These are phyloP conservation scores for Fusarium concolor DNA, from an alignment of 2,329 filamentous ascomycete genomes.

Conservation along the genomic window DNA sequence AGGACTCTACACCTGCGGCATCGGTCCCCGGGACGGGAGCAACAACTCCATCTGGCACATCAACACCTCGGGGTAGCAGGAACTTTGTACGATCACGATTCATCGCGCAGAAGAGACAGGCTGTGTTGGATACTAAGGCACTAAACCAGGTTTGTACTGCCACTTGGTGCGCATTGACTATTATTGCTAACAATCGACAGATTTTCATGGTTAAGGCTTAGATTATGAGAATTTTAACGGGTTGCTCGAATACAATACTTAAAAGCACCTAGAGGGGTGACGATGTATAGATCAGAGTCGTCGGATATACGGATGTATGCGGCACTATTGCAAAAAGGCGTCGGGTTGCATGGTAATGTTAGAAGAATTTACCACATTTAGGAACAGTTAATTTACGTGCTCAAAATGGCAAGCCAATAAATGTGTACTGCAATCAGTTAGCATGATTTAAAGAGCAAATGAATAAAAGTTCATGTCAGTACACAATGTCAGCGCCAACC, in stretches of 20 bases:
- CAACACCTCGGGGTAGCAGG: constrained; percentile 65
- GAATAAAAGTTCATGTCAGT: not conserved
- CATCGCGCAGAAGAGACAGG: constrained; percentile 89
- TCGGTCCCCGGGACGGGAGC: constrained; percentile 53
- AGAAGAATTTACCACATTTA: constrained; percentile 4
- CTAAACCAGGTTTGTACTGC: constrained; percentile 78
- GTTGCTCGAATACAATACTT: constrained; percentile 1
- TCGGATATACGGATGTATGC: not conserved
- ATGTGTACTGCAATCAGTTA: not conserved
- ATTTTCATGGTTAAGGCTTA: constrained; percentile 76
- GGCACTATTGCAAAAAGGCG: constrained; percentile 11
- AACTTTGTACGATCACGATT: constrained; percentile 83
- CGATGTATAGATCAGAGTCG: constrained; percentile 1
- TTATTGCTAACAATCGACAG: constrained; percentile 51
- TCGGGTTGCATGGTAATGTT: constrained; percentile 8
- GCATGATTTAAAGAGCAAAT: not conserved
- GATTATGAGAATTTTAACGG: not conserved
- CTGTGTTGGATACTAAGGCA: constrained; percentile 82
- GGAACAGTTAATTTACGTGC: not conserved
- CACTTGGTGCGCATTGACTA: constrained; percentile 54
- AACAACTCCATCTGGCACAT: constrained; percentile 57
- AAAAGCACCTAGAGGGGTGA: constrained; percentile 8
- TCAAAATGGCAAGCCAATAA: not conserved
- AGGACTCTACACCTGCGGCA: constrained; percentile 43
- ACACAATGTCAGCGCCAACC: no score